Conservation (phyloP, 2,329 filamentous ascomycete species). For the Pseudogymnoascus sp. region DNA sequence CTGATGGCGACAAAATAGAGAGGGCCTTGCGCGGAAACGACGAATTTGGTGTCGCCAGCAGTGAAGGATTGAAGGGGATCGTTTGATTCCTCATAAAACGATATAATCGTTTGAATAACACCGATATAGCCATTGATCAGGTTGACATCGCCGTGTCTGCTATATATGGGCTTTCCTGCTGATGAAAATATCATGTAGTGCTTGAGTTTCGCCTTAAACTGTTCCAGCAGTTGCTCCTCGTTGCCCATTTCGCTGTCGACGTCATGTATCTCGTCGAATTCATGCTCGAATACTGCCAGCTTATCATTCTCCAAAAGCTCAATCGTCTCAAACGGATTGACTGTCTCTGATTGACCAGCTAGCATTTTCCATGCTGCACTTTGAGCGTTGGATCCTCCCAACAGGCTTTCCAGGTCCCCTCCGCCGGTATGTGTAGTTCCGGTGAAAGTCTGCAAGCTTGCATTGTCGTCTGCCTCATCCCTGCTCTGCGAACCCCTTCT, state of each 20-base stretch:
- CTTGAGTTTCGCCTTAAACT: constrained; percentile 90
- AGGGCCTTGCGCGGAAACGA: constrained; percentile 75
- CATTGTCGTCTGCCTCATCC: constrained; percentile 40
- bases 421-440: constrained; percentile 38
- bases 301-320: constrained; percentile 40
- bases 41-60: constrained; percentile 78
- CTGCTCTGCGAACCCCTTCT: constrained; percentile 13
- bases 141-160: constrained; percentile 81
- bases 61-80: constrained; percentile 77
- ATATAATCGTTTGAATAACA: constrained; percentile 94
- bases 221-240: constrained; percentile 47
- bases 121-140: constrained; percentile 92
- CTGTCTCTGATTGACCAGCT: constrained; percentile 50
- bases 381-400: constrained; percentile 58
- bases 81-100: constrained; percentile 78
- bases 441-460: constrained; percentile 28
- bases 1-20: constrained; percentile 93
- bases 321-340: constrained; percentile 52
- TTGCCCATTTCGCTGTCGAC: constrained; percentile 44
- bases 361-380: constrained; percentile 63
- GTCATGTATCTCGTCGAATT: constrained; percentile 69
- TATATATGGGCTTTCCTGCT: constrained; percentile 95
- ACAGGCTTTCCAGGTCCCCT: constrained; percentile 72
- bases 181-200: constrained; percentile 96
- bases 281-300: constrained; percentile 60